phyloP scores from a whole-genome alignment of 768 basidiomycete genomes.

The Crassisporium funariophilum region DNA sequence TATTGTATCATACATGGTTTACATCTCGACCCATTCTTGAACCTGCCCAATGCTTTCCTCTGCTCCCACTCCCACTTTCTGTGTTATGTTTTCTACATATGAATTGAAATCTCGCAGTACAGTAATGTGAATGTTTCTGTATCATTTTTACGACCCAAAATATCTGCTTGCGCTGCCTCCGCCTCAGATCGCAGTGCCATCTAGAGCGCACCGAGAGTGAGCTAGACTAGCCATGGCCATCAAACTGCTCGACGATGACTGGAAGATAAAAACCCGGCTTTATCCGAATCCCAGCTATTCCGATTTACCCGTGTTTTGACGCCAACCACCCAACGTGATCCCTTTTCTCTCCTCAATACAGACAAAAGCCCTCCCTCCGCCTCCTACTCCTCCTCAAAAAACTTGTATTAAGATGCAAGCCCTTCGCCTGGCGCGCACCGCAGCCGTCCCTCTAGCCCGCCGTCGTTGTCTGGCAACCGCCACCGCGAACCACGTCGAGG shows the following conservation, averaged over 20 bases:
- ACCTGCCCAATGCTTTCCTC: neutral
- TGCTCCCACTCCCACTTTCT: neutral
- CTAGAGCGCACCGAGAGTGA: too few relatives aligned
- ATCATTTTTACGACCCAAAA: neutral
- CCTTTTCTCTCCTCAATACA: neutral
- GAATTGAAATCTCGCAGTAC: conserved; percentile 34
- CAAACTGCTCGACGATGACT: conserved; percentile 3
- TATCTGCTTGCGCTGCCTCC: too few relatives aligned
- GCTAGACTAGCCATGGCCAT: too few relatives aligned
- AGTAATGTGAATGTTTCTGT: conserved; percentile 27
- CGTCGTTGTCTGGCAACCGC: conserved; percentile 55
- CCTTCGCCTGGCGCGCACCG: conserved; percentile 31
- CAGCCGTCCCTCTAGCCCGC: conserved; percentile 30
- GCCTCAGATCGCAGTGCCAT: too few relatives aligned
- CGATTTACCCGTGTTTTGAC: conserved; percentile 25
- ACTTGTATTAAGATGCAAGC: conserved; percentile 26
- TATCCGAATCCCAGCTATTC: conserved; percentile 20
- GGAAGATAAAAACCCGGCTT: conserved; percentile 20
- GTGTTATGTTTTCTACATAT: neutral
- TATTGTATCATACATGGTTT: conserved; percentile 17
- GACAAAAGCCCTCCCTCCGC: conserved; percentile 8
- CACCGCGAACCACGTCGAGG: conserved; percentile 39
- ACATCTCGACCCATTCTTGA: conserved; percentile 12
- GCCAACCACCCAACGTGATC: conserved; percentile 2
- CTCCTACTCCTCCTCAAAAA: conserved; percentile 5